Conservation (phyloP, 805 yeast species). For the Candida xiaguanensis region DNA sequence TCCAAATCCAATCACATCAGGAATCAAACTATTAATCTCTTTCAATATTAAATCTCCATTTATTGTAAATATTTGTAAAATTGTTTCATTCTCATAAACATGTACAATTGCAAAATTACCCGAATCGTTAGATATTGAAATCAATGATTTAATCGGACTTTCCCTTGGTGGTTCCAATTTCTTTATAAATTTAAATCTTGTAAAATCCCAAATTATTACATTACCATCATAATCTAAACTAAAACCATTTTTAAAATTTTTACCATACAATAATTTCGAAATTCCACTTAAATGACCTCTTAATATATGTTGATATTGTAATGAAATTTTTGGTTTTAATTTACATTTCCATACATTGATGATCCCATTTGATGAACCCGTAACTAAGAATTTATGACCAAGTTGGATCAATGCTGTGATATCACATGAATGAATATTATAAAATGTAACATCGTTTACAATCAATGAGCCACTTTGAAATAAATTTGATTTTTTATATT, state of each 20-base stretch:
- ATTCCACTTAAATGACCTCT: slow-evolving; percentile 58
- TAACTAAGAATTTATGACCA: slow-evolving; percentile 39
- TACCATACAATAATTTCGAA: slow-evolving; percentile 43
- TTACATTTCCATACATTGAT: slow-evolving; percentile 56
- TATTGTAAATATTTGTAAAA: slow-evolving; percentile 42
- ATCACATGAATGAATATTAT: slow-evolving; percentile 36
- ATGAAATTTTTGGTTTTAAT: slow-evolving; percentile 20
- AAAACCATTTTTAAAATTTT: slow-evolving; percentile 51
- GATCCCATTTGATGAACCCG: slow-evolving; percentile 57
- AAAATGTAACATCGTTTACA: slow-evolving; percentile 42
- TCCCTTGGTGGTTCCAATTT: slow-evolving; percentile 17
- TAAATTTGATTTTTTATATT: slow-evolving; percentile 24
- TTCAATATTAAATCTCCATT: slow-evolving; percentile 47
- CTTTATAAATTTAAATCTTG: slow-evolving; percentile 49
- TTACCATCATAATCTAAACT: slow-evolving; percentile 54
- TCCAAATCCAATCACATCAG: slow-evolving; percentile 27
- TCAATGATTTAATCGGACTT: slow-evolving; percentile 15
- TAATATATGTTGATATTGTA: slow-evolving; percentile 43
- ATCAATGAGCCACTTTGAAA: slow-evolving; percentile 28
- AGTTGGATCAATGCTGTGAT: slow-evolving; percentile 41
- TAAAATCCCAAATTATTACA: slow-evolving; percentile 63
- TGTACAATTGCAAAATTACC: slow-evolving; percentile 48
- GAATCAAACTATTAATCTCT: slow-evolving; percentile 13
- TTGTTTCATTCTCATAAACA: slow-evolving; percentile 13
- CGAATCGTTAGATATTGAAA: slow-evolving; percentile 50